phyloP scores from a whole-genome alignment of 2,329 filamentous ascomycete genomes.

The Ophiostoma pallidulum region DNA sequence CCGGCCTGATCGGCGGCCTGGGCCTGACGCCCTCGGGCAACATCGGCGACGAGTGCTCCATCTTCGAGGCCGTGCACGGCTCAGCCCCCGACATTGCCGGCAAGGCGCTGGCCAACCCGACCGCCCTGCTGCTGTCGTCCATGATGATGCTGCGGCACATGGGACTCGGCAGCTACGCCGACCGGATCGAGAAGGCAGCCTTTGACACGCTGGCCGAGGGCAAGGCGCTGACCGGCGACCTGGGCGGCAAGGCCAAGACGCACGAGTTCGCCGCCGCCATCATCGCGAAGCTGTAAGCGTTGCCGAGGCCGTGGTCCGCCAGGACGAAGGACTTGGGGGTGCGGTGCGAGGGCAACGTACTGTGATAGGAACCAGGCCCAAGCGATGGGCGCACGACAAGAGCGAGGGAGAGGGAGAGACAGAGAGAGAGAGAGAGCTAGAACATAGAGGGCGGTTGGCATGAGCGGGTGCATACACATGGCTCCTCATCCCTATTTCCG shows the following conservation, averaged over 20 bases:
- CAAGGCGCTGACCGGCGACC: slow-evolving; percentile 90
- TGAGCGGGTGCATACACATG: neutral
- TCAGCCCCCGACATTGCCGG: slow-evolving; percentile 57
- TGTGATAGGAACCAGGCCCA: neutral
- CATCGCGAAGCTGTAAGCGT: slow-evolving; percentile 55
- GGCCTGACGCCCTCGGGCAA: slow-evolving; percentile 96
- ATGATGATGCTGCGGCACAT: slow-evolving; percentile 99
- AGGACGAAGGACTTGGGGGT: neutral
- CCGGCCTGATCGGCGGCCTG: slow-evolving; percentile 93
- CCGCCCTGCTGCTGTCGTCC: slow-evolving; percentile 84
- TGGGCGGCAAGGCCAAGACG: slow-evolving; percentile 94
- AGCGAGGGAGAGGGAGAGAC: neutral
- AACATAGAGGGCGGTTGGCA: too few species aligned
- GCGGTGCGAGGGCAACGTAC: neutral
- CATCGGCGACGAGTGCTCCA: slow-evolving; percentile 98
- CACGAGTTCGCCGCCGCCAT: slow-evolving; percentile 89
- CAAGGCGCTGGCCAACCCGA: slow-evolving; percentile 93
- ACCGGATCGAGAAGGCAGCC: slow-evolving; percentile 85
- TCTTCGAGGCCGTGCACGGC: slow-evolving; percentile 96
- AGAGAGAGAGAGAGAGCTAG: too few species aligned
- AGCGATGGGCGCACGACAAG: neutral
- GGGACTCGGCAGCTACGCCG: slow-evolving; percentile 75
- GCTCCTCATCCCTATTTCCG: too few species aligned
- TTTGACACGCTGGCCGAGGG: slow-evolving; percentile 94
- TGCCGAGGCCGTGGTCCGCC: neutral